Evolutionary conservation across 2,329 filamentous ascomycete species (phyloP), one percentile per base, ranked within the genome.

Genomic region (Cercospora brassicicola): DNA sequence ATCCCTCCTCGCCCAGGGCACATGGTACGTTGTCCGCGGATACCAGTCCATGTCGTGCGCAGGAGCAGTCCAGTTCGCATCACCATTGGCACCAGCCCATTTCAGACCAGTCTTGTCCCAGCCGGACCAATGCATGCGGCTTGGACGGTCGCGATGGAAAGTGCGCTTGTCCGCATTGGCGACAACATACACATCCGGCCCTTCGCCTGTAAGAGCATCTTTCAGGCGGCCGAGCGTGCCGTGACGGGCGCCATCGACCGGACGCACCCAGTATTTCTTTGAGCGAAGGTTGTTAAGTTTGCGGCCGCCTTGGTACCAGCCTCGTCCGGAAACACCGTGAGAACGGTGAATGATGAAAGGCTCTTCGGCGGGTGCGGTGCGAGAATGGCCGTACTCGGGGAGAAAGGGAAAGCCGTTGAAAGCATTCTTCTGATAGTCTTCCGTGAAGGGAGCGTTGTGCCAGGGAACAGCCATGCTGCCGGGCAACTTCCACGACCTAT

Each of bases 111-210:
- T 72, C 18, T 76, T 67, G 3, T 71, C 71, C 75, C 80, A 79
- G 4, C 73, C 68, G 9, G 75, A 69, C 82, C 82, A 83, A 62
- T 77, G 75, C 5, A 73, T 71, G 33, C 75, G 73, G 18, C 73
- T 72, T 36, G 80, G 82, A 60, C 79, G 74, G 64, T 82, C 79
- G 48, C 76, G 67, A 70, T 79, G 76, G 64, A 80, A 75, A 33
- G 80, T 80, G 26, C 73, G 73, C 65, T 75, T 78, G 63, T 80
- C 77, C 28, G 78, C 79, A 60, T 75, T 78, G 48, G 78, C 77
- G 2, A 79, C 74, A n/a, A 84, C 73, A 69, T 81, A 82, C 42
- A 84, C 81, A 64, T 84, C 82, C 1, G 83, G 80, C 3, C 83
- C 83, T 67, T 79, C 76, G 61, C 77, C 76, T 2, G 72, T 75